phyloP scores from a whole-genome alignment of 1,284 basidiomycete genomes.

The Leccinum fallax region DNA sequence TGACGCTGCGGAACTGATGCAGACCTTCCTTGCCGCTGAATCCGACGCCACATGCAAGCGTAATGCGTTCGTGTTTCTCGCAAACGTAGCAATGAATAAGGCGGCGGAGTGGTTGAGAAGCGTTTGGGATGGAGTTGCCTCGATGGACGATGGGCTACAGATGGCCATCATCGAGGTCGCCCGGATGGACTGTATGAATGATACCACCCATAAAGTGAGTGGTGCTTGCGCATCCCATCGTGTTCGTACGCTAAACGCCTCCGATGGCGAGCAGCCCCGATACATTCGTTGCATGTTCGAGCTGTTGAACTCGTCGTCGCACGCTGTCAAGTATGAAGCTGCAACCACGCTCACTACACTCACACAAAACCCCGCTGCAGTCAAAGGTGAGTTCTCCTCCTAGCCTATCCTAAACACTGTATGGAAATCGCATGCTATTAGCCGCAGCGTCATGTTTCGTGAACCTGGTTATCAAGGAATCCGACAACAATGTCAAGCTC shows the following conservation, averaged over 20 bases:
- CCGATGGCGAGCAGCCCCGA: constrained; percentile 56
- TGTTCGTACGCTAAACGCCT: constrained; percentile 15
- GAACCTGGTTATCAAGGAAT: constrained; percentile 91
- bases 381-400: constrained; percentile 69
- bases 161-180: constrained; percentile 97
- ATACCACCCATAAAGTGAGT: constrained; percentile 78
- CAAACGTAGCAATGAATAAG: constrained; percentile 85
- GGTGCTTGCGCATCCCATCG: constrained; percentile 2
- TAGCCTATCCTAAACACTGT: neutral
- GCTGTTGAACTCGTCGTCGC: constrained; percentile 88
- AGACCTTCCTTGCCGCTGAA: constrained; percentile 97
- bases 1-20: constrained; percentile 95
- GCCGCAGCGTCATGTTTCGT: constrained; percentile 92
- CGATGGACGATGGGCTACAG: constrained; percentile 93
- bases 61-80: constrained; percentile 95
- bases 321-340: constrained; percentile 98
- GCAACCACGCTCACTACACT: constrained; percentile 94
- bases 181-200: constrained; percentile 85
- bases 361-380: constrained; percentile 94
- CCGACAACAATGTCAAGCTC: constrained; percentile 99
- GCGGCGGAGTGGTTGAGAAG: constrained; percentile 91
- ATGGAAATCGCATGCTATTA: constrained; percentile 33
- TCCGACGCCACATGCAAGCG: constrained; percentile 96
- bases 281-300: constrained; percentile 97
- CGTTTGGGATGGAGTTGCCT: constrained; percentile 83